Conservation (phyloP, 306 rosid genomes). For the Fragaria vesca region DNA sequence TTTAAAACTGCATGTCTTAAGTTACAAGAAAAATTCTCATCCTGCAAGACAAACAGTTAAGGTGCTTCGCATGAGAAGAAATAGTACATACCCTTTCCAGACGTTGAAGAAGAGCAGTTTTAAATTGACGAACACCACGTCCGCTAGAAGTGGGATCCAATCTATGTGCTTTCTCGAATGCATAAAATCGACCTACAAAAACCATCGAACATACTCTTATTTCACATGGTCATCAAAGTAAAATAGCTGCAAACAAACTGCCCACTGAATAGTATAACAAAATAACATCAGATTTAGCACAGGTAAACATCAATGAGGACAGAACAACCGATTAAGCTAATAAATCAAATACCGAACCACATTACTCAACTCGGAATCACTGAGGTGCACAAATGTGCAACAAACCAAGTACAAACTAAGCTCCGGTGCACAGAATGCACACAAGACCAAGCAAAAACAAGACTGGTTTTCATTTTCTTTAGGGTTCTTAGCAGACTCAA, state of each 20-base stretch:
- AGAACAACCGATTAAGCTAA: not conserved
- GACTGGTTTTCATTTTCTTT: no score
- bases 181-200: constrained; percentile 86
- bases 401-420: not conserved
- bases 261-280: not conserved
- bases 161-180: constrained; percentile 97
- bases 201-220: constrained; percentile 2
- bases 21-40: not conserved
- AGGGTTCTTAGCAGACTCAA: not conserved
- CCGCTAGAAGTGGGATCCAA: constrained; percentile 97
- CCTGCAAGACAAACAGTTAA: not conserved
- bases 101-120: constrained; percentile 95
- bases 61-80: not conserved
- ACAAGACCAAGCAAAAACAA: not conserved
- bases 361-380: not conserved
- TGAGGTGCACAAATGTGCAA: not conserved
- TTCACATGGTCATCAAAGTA: not conserved
- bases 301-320: not conserved
- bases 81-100: constrained; percentile 73
- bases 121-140: constrained; percentile 97
- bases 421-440: not conserved
- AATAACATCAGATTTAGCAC: not conserved
- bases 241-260: not conserved
- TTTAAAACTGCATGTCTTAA: not conserved
- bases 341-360: not conserved